phyloP scores from a whole-genome alignment of 2,329 filamentous ascomycete species.

The Tolypocladium tropicale region DNA sequence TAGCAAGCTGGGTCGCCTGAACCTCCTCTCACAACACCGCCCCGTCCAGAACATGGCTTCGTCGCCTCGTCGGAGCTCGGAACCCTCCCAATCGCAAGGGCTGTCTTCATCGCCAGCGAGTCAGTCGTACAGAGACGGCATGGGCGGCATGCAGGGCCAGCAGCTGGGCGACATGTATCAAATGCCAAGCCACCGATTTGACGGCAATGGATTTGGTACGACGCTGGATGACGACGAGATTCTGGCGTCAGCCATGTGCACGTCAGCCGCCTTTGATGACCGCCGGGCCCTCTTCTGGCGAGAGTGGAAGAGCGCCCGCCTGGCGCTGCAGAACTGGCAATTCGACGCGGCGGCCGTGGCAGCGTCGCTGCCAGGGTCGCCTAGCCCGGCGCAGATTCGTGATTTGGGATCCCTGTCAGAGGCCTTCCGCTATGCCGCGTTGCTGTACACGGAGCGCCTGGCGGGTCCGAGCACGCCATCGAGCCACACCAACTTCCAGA shows the following conservation, averaged over 20 bases:
- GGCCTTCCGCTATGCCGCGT: slow-evolving; percentile 78
- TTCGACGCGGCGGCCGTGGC: slow-evolving; percentile 49
- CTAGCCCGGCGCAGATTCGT: slow-evolving; percentile 51
- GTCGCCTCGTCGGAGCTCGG: slow-evolving; percentile 6
- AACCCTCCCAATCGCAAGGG: slow-evolving; percentile 22
- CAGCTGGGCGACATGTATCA: slow-evolving; percentile 19
- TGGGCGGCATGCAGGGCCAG: slow-evolving; percentile 14
- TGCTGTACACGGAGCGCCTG: slow-evolving; percentile 83
- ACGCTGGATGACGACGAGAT: slow-evolving; percentile 46
- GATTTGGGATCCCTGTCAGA: slow-evolving; percentile 79
- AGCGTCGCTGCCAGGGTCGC: slow-evolving; percentile 36
- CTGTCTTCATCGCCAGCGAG: slow-evolving; percentile 30
- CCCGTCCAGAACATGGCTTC: slow-evolving; percentile 32
- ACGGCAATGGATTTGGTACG: slow-evolving; percentile 56
- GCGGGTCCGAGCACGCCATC: slow-evolving; percentile 67
- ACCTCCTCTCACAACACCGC: slow-evolving; percentile 66
- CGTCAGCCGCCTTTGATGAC: slow-evolving; percentile 43
- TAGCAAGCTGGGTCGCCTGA: slow-evolving; percentile 72
- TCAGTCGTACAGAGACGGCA: slow-evolving; percentile 29
- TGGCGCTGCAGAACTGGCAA: slow-evolving; percentile 70
- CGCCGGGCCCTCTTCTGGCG: slow-evolving; percentile 63
- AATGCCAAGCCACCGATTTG: slow-evolving; percentile 47
- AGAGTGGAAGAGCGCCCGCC: slow-evolving; percentile 75
- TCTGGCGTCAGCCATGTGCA: slow-evolving; percentile 27
- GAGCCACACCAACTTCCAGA: slow-evolving; percentile 68